Base-by-base conservation (phyloP, 108 stramenopile genomes). In the Poteriospumella lacustris region DNA sequence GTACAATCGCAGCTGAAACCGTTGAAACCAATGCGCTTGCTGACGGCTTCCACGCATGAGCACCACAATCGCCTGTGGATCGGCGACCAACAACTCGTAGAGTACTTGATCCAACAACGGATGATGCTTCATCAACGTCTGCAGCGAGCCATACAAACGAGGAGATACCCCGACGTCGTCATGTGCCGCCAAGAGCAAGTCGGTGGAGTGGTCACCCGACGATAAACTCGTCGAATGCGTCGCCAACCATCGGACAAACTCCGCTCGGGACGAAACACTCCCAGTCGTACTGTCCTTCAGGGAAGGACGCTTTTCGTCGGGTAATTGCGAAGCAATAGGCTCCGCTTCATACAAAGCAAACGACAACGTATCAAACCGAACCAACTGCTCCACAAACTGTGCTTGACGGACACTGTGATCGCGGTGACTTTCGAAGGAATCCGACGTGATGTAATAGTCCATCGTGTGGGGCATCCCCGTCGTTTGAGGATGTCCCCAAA, bases 111-210 rank as follows among this genome's bases (percentile, higher is more conserved):
- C 70, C 15, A 73, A 34, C 3, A 52, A 19, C 5, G 70, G 47
- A 73, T 73, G 70, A 24, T 29, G 9, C 70, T 73, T 73, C 70
- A 73, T 73, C 3, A 73, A 24, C 36, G 70, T 29, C 31, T 73
- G 70, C 41, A 73, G 5, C 9, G 26, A 36, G 12, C 70, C 47
- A 56, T 73, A 73, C 3, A 73, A 52, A 19, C 64, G 28, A 68
- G 24, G n/a, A n/a, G n/a, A n/a, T n/a, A n/a, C n/a, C n/a, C n/a
- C n/a, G n/a, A n/a, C n/a, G n/a, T n/a, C n/a, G n/a, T n/a, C n/a
- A n/a, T n/a, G n/a, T n/a, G n/a, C n/a, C n/a, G n/a, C n/a, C n/a
- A n/a, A n/a, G n/a, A n/a, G n/a, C n/a, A n/a, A n/a, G n/a, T n/a
- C n/a, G n/a, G n/a, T n/a, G n/a, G n/a, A n/a, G n/a, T n/a, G n/a